phyloP scores from a whole-genome alignment of 2,329 filamentous ascomycete genomes.

The Ascochyta viciae-villosae region DNA sequence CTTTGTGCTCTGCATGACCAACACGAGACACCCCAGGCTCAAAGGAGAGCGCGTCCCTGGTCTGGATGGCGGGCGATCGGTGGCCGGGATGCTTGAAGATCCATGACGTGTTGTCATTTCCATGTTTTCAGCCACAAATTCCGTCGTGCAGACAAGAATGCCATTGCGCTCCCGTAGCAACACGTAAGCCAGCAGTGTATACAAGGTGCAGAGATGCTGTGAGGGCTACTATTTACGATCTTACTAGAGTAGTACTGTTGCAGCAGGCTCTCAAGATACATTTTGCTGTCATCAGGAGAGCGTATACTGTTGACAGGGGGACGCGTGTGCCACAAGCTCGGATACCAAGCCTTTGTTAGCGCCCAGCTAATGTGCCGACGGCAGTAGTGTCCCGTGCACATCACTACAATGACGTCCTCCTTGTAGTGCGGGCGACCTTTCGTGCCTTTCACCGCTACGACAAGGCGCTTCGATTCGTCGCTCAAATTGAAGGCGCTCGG shows the following conservation, averaged over 20 bases:
- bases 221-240: no score
- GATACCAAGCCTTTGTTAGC: background rate
- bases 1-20: conserved; percentile 12
- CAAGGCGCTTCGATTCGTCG: conserved; percentile 7
- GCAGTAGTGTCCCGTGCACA: conserved; percentile 14
- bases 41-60: conserved; percentile 14
- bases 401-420: conserved; percentile 9
- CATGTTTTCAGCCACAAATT: conserved; percentile 21
- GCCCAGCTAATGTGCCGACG: conserved; percentile 7
- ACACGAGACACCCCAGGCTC: conserved; percentile 15
- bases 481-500: background rate
- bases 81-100: conserved; percentile 15
- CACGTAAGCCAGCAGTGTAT: background rate
- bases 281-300: background rate
- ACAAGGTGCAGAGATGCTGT: background rate
- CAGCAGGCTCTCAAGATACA: background rate
- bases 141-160: conserved; percentile 6
- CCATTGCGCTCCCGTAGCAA: background rate
- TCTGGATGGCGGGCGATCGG: conserved; percentile 19
- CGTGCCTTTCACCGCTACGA: conserved; percentile 2
- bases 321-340: conserved; percentile 16
- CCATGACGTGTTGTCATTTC: conserved; percentile 17
- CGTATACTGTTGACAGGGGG: conserved; percentile 6
- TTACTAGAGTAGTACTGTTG: background rate
- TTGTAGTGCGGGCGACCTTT: background rate